These are phyloP conservation scores for Cavenderia fasciculata DNA, from an alignment of 78 protist genomes.

Conservation along the genomic window DNA sequence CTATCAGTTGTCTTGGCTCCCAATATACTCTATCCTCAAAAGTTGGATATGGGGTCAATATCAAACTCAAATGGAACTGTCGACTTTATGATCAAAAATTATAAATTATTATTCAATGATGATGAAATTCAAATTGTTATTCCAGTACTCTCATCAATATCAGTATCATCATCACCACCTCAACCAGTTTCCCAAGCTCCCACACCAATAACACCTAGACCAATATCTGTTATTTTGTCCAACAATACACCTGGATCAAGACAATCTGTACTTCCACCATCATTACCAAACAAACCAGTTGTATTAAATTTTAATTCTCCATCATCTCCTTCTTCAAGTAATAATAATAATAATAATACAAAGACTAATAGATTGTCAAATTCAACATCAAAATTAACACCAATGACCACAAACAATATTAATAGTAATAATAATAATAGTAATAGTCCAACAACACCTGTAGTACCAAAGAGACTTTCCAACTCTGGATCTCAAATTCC, in stretches of 20 bases:
- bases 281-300: not conserved
- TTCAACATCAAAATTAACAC: not conserved
- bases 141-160: not conserved
- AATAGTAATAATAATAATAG: not conserved
- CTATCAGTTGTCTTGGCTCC: conserved; percentile 47
- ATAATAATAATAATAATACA: too few species aligned
- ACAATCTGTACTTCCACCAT: conserved; percentile 4
- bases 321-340: not conserved
- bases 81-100: conserved; percentile 52
- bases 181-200: not conserved
- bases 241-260: not conserved
- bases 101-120: conserved; percentile 1
- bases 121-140: not conserved
- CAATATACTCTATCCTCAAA: conserved; percentile 50
- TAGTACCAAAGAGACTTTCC: not conserved
- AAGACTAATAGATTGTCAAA: not conserved
- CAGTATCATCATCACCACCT: not conserved
- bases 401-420: not conserved
- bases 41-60: conserved; percentile 39
- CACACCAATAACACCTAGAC: conserved; percentile 1
- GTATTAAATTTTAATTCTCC: not conserved
- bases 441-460: conserved; percentile 4
- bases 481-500: not conserved
- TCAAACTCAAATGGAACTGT: conserved; percentile 44
- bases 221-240: conserved; percentile 4